Conservation (phyloP, 306 rosid species). For the Carpinus viminea region DNA sequence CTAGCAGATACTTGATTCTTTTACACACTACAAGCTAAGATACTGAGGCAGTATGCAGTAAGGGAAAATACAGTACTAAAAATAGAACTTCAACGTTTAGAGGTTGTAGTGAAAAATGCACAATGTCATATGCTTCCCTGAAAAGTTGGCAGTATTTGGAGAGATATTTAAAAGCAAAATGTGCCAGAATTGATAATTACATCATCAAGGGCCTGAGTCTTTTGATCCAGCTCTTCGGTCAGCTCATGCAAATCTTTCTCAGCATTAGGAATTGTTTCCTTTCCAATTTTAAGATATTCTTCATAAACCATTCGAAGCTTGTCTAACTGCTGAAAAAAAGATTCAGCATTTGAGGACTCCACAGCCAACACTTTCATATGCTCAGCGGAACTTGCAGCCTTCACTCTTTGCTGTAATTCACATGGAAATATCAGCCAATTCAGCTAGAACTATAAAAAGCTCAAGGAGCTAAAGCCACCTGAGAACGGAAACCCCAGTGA, state of each 20-base stretch:
- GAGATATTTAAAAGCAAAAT: conserved; percentile 29
- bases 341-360: conserved; percentile 70
- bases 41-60: not conserved
- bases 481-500: not conserved
- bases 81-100: not conserved
- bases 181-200: conserved; percentile 46
- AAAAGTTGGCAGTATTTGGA: conserved; percentile 3
- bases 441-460: conserved; percentile 20
- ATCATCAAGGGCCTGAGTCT: conserved; percentile 81
- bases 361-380: conserved; percentile 73
- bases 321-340: conserved; percentile 87
- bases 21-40: not conserved
- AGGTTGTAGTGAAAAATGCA: not conserved
- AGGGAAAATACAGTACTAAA: not conserved
- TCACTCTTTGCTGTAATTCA: conserved; percentile 80
- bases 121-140: conserved; percentile 9
- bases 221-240: conserved; percentile 66
- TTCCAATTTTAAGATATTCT: conserved; percentile 72
- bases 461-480: not conserved
- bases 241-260: conserved; percentile 69
- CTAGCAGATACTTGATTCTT: not conserved
- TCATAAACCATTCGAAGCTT: conserved; percentile 81
- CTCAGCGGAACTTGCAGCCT: conserved; percentile 78
- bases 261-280: conserved; percentile 72
- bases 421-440: conserved; percentile 25